A percentile compares a stretch with the other conserved stretches of the same genome.
Evolutionary conservation across 1,139 yeast genomes (phyloP).

Genomic region (Diutina sp.): DNA sequence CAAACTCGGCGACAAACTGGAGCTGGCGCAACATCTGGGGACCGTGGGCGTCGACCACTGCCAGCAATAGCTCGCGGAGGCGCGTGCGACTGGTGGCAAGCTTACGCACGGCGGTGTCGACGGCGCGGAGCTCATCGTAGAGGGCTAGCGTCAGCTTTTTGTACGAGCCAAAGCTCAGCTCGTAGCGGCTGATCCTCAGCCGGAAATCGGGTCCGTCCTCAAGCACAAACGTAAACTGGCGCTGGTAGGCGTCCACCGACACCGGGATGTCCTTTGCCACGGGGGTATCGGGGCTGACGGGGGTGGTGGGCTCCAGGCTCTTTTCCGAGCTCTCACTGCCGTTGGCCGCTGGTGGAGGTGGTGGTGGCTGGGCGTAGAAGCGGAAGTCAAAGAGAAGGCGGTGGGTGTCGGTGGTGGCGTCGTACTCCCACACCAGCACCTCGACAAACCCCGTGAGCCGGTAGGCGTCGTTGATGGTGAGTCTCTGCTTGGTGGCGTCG

Average conservation of each 20-base stretch:
- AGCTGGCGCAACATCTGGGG: constrained; percentile 6
- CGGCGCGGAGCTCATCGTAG: constrained; percentile 10
- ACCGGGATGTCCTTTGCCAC: background rate
- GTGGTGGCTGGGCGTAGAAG: constrained; percentile 8
- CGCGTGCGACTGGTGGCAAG: constrained; percentile 4
- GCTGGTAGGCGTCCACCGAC: background rate
- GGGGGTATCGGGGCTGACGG: background rate
- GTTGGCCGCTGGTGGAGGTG: background rate
- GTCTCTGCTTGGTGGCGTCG: constrained; percentile 10
- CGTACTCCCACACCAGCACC: constrained; percentile 19
- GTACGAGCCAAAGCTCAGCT: constrained; percentile 36
- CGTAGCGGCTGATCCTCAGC: constrained; percentile 40
- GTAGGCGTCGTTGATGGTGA: constrained; percentile 21
- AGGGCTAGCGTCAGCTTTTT: constrained; percentile 20
- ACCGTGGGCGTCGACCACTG: constrained; percentile 10
- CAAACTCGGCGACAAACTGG: constrained; percentile 7
- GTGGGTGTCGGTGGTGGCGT: constrained; percentile 9
- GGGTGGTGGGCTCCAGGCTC: background rate
- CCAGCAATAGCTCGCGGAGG: constrained; percentile 14
- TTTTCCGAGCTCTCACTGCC: background rate
- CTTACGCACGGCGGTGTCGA: constrained; percentile 7
- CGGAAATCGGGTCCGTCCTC: constrained; percentile 75
- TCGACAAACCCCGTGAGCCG: constrained; percentile 11
- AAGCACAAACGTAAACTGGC: constrained; percentile 19
- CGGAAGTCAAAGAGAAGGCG: constrained; percentile 18